phyloP scores from a whole-genome alignment of 2,329 filamentous ascomycete genomes.

The Aspergillus sp. region DNA sequence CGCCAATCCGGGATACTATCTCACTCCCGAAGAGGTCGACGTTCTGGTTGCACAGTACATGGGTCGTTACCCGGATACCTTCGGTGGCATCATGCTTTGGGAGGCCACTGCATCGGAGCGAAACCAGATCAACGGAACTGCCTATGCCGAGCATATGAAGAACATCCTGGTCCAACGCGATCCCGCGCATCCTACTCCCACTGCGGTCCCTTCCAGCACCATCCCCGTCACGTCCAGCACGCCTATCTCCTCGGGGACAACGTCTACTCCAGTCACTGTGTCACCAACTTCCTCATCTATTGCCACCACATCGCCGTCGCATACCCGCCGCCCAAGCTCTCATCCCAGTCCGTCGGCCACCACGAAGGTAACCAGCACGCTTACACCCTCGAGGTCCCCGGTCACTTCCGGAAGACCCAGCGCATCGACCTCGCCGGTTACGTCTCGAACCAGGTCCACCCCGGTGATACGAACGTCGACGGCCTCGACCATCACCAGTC shows the following conservation, averaged over 20 bases:
- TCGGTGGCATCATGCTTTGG: constrained; percentile 63
- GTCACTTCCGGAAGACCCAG: background rate
- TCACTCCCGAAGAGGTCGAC: constrained; percentile 48
- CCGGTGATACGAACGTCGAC: background rate
- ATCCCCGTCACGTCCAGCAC: constrained; percentile 14
- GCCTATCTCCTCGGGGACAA: background rate
- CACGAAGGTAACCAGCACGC: background rate
- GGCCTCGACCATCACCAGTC: background rate
- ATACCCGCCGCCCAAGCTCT: constrained; percentile 3
- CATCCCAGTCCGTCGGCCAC: background rate
- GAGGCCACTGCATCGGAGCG: constrained; percentile 52
- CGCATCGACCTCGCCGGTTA: background rate
- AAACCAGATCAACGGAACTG: constrained; percentile 46
- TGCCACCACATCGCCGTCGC: background rate
- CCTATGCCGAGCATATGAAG: constrained; percentile 52
- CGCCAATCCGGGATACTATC: constrained; percentile 42
- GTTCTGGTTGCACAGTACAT: constrained; percentile 46
- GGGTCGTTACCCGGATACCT: constrained; percentile 40
- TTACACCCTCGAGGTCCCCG: background rate
- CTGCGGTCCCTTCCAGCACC: constrained; percentile 4
- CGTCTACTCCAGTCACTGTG: constrained; percentile 2
- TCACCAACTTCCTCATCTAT: constrained; percentile 6
- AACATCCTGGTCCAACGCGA: constrained; percentile 35
- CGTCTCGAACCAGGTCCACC: background rate
- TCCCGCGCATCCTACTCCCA: constrained; percentile 24